phyloP scores from a whole-genome alignment of 1,284 basidiomycete species.

The Malassezia dermatis region DNA sequence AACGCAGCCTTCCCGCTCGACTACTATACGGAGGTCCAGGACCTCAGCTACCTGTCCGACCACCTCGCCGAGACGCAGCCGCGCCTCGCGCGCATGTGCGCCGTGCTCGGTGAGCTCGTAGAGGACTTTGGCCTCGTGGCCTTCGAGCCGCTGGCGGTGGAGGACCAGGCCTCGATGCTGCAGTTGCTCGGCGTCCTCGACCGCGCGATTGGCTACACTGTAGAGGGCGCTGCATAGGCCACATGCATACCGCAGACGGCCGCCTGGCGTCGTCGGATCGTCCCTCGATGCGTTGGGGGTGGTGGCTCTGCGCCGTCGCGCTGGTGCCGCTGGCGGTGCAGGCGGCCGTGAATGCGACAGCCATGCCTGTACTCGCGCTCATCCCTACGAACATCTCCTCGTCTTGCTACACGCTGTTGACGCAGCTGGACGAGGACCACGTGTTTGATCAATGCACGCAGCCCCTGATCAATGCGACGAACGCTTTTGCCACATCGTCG shows the following conservation, averaged over 20 bases:
- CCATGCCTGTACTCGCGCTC: neutral
- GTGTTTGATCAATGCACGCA: constrained; percentile 13
- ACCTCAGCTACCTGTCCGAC: constrained; percentile 76
- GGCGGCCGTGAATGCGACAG: neutral
- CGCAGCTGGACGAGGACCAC: constrained; percentile 10
- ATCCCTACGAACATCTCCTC: constrained; percentile 9
- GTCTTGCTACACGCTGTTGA: constrained; percentile 7
- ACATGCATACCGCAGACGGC: neutral
- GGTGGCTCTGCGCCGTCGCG: neutral
- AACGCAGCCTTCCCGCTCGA: constrained; percentile 79
- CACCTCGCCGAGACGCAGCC: constrained; percentile 12
- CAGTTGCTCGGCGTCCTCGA: constrained; percentile 37
- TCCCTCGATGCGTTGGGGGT: neutral
- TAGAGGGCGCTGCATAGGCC: neutral
- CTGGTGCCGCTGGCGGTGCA: constrained; percentile 1
- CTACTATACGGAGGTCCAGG: constrained; percentile 96
- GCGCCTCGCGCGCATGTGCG: constrained; percentile 56
- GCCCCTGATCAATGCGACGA: constrained; percentile 12
- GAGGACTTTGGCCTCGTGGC: constrained; percentile 90
- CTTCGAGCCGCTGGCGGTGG: constrained; percentile 79
- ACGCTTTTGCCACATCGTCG: constrained; percentile 4
- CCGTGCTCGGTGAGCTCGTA: constrained; percentile 77
- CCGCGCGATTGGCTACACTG: constrained; percentile 40
- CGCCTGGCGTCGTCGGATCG: neutral
- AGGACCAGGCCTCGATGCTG: constrained; percentile 42